phyloP scores from a whole-genome alignment of 106 monocot species.

The Agapanthus africanus region DNA sequence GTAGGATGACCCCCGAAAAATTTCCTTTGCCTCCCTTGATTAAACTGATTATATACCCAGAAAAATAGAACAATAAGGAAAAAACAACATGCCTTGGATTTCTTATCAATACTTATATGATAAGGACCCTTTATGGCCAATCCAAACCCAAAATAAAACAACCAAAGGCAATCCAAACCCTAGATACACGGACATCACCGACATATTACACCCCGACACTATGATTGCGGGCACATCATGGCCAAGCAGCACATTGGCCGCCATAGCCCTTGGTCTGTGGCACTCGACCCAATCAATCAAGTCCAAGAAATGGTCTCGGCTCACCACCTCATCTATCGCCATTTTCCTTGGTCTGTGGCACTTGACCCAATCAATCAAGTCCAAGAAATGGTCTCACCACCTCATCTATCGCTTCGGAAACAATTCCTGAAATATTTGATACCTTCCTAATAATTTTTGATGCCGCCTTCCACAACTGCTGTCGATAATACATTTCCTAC shows the following conservation, averaged over 20 bases:
- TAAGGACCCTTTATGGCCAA: no score
- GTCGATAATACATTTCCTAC: no score
- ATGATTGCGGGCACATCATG: neutral
- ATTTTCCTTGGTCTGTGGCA: neutral
- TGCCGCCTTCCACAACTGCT: no score
- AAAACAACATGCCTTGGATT: no score
- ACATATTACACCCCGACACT: slow-evolving; percentile 8
- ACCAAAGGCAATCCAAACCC: neutral
- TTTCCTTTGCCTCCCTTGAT: no score
- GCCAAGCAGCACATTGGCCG: neutral
- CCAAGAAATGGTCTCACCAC: slow-evolving; percentile 5
- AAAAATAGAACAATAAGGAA: no score
- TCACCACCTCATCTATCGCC: slow-evolving; percentile 3
- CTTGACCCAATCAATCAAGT: slow-evolving; percentile 3
- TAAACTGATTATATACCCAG: no score
- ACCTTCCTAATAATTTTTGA: no score
- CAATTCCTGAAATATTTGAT: no score
- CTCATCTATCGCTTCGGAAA: slow-evolving; percentile 1
- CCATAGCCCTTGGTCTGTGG: neutral
- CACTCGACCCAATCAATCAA: slow-evolving; percentile 1
- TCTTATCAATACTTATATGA: no score
- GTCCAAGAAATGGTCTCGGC: slow-evolving; percentile 1
- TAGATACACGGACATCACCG: slow-evolving; percentile 10
- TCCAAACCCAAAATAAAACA: no score
- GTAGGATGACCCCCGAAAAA: no score